Evolutionary conservation across 75 land plant genomes (phyloP).

Genomic region (Selaginella tamariscina): DNA sequence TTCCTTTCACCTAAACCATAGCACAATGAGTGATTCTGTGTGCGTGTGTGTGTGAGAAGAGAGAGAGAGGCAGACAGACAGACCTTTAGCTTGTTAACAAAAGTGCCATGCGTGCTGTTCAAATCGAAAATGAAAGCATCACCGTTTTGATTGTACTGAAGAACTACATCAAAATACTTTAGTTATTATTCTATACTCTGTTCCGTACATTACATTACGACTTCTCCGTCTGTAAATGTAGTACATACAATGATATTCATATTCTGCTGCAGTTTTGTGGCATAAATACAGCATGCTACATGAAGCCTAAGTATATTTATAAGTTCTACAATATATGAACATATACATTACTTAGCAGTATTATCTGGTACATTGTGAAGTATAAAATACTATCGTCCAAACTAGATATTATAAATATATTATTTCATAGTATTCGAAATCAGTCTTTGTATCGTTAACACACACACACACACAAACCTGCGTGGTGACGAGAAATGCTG

Average conservation of each 20-base stretch:
- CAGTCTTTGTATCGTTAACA: not conserved
- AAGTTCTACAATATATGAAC: not conserved
- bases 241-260: not conserved
- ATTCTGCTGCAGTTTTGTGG: not conserved
- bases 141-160: conserved; percentile 73
- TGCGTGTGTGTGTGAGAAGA: not conserved
- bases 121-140: conserved; percentile 76
- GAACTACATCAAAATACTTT: conserved; percentile 36
- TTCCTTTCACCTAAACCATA: conserved; percentile 29
- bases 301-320: not conserved
- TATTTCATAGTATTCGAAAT: not conserved
- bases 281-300: not conserved
- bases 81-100: conserved; percentile 85
- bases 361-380: conserved; percentile 3
- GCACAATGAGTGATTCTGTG: not conserved
- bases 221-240: no score
- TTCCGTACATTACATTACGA: no score
- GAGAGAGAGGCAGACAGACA: not conserved
- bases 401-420: not conserved
- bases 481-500: conserved; percentile 88
- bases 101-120: conserved; percentile 92
- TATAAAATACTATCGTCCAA: not conserved
- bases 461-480: conserved; percentile 35
- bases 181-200: no score
- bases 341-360: not conserved